Conservation (phyloP, 2,329 filamentous ascomycete genomes). For the Tympanopsis confertula region DNA sequence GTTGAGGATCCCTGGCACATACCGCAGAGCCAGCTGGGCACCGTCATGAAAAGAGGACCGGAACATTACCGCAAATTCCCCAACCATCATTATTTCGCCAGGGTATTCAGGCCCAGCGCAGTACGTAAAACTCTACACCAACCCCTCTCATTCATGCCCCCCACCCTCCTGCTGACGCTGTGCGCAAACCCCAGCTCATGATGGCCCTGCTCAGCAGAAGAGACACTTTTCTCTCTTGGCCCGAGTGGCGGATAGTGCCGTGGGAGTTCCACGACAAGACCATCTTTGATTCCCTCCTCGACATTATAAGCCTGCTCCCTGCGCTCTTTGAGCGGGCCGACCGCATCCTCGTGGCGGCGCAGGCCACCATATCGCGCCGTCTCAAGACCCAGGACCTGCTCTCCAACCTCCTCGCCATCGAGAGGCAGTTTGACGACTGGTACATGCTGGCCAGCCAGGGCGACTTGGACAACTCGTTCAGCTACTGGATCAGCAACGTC, state of each 20-base stretch:
- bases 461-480: conserved; percentile 11
- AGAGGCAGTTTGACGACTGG: conserved; percentile 36
- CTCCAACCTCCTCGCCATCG: conserved; percentile 31
- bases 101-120: conserved; percentile 38
- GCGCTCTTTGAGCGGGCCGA: conserved; percentile 32
- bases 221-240: conserved; percentile 34
- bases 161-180: not conserved
- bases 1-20: conserved; percentile 22
- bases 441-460: conserved; percentile 16
- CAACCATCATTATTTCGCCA: conserved; percentile 43
- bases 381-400: conserved; percentile 35
- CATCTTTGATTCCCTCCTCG: conserved; percentile 37
- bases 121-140: conserved; percentile 28
- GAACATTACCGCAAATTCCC: conserved; percentile 36
- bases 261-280: conserved; percentile 40
- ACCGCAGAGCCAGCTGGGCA: conserved; percentile 18
- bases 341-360: conserved; percentile 21
- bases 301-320: conserved; percentile 34
- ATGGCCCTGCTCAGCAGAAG: conserved; percentile 36
- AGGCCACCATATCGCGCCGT: conserved; percentile 27
- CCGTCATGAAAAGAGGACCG: conserved; percentile 30
- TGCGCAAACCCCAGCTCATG: conserved; percentile 23
- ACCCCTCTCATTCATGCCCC: conserved; percentile 1
- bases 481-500: conserved; percentile 8
- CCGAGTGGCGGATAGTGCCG: conserved; percentile 37